Base-by-base conservation (phyloP, 2,329 filamentous ascomycete species). In the Penicillium sp. region DNA sequence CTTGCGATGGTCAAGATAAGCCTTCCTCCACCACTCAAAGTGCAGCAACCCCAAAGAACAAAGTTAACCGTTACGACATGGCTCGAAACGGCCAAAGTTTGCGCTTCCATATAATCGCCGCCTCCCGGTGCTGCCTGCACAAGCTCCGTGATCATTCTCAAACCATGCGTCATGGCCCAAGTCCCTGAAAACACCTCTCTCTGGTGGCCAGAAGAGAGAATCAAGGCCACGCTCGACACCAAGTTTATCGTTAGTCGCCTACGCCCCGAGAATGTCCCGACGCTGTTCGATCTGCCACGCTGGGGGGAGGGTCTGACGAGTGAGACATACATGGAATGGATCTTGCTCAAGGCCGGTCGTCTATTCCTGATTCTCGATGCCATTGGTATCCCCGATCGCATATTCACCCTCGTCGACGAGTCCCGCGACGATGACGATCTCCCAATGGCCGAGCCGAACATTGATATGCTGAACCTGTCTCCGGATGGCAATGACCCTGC, bases 351-450 rank as follows among this genome's bases (percentile, higher is more conserved):
- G 50, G 79, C 80, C 3, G 75, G 76, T 51, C 75, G 81, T 29
- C 65, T 84, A 12, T 84, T 83, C 56, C 72, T 84, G 28, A 80
- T 82, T 18, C 71, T 84, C 24, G 72, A 75, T 41, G 78, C 81
- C 47, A 76, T 82, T 47, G 80, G 79, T 8, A 76, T 81, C n/a
- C 77, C 81, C n/a, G 80, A 82, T 55, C 78, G 80, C 52, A 83
- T 84, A 39, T 84, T 84, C 55, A 73, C 77, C 2, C 73, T 82
- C 13, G 78, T 84, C 33, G 81, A 84, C 57, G 76, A 79, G 49
- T 81, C 78, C 3, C 81, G 79, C 69, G 80, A 83, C 54, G 81
- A 84, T 53, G 76, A 79, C 40, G 81, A 84, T 61, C 67, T 84
- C 15, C 81, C 81, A 1, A 70, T 84, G 38, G 69, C 77, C 6